These are phyloP conservation scores for Taphrina betulina DNA, from an alignment of 1,139 yeast species.

Conservation along the genomic window DNA sequence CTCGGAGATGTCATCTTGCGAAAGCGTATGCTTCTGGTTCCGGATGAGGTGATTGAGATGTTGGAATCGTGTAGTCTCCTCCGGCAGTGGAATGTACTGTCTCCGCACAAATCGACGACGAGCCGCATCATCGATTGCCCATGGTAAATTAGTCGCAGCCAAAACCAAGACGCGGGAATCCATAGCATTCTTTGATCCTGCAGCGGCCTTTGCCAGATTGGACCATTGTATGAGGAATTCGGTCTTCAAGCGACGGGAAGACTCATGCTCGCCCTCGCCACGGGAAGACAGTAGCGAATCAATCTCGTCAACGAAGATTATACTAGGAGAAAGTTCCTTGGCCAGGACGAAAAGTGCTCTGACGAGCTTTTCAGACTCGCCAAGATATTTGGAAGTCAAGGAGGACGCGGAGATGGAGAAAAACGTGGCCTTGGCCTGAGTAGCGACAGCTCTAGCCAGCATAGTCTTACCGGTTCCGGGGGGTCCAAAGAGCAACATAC, in stretches of 20 bases:
- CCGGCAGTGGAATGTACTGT: constrained; percentile 94
- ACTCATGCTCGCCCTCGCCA: constrained; percentile 85
- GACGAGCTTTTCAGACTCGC: constrained; percentile 92
- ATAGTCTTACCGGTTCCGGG: constrained; percentile 99
- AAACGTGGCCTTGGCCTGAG: constrained; percentile 91
- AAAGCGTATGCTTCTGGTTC: constrained; percentile 68
- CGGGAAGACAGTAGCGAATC: constrained; percentile 86
- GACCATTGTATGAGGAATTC: constrained; percentile 97
- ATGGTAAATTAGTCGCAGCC: constrained; percentile 95
- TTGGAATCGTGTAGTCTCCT: constrained; percentile 70
- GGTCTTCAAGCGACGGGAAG: constrained; percentile 85
- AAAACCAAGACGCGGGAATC: constrained; percentile 80
- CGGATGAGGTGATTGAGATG: constrained; percentile 70
- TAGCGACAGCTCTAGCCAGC: constrained; percentile 97
- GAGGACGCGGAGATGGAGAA: constrained; percentile 91
- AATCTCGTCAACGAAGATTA: constrained; percentile 93
- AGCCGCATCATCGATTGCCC: constrained; percentile 99
- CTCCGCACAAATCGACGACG: constrained; percentile 80
- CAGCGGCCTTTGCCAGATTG: constrained; percentile 88
- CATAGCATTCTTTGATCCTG: constrained; percentile 59
- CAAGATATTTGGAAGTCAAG: constrained; percentile 84
- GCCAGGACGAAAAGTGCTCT: constrained; percentile 85
- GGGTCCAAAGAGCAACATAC: constrained; percentile 94
- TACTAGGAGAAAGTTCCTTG: constrained; percentile 82
- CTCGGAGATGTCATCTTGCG: constrained; percentile 60